phyloP scores from a whole-genome alignment of 176 grass and related monocot species.

The Oryza nivara region DNA sequence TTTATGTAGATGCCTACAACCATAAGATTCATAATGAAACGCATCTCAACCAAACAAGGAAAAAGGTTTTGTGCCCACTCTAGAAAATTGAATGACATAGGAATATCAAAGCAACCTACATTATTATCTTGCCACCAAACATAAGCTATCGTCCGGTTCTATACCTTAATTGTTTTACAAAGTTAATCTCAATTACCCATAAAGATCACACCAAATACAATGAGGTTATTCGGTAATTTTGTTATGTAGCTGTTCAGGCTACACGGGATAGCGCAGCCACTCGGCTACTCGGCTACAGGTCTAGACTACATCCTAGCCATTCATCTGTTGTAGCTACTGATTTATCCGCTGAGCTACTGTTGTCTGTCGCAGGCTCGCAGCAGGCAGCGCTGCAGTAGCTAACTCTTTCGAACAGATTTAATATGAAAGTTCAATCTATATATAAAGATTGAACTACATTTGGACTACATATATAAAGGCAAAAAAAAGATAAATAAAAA shows the following conservation, averaged over 20 bases:
- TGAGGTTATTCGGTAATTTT: too few relatives aligned
- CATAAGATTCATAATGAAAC: neutral
- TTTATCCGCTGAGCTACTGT: too few relatives aligned
- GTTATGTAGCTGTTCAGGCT: too few relatives aligned
- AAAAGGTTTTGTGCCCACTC: neutral
- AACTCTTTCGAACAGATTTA: neutral
- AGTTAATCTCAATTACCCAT: neutral
- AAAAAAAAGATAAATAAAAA: neutral
- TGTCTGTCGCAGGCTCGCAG: too few relatives aligned
- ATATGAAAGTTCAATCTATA: neutral
- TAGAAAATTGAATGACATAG: too few relatives aligned
- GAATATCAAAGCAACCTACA: neutral
- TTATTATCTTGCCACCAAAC: neutral
- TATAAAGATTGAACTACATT: neutral
- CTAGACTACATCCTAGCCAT: too few relatives aligned
- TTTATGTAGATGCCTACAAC: constrained; percentile 17
- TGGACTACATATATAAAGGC: neutral
- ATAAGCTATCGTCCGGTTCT: neutral
- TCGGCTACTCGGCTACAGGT: too few relatives aligned
- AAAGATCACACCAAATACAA: neutral
- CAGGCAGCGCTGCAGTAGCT: too few relatives aligned
- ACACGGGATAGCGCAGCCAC: too few relatives aligned
- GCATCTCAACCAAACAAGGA: neutral
- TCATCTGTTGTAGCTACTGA: too few relatives aligned
- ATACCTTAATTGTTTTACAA: neutral